Evolutionary conservation across 2,329 filamentous ascomycete species (phyloP).

Genomic region (Paraphoma chrysanthemicola): DNA sequence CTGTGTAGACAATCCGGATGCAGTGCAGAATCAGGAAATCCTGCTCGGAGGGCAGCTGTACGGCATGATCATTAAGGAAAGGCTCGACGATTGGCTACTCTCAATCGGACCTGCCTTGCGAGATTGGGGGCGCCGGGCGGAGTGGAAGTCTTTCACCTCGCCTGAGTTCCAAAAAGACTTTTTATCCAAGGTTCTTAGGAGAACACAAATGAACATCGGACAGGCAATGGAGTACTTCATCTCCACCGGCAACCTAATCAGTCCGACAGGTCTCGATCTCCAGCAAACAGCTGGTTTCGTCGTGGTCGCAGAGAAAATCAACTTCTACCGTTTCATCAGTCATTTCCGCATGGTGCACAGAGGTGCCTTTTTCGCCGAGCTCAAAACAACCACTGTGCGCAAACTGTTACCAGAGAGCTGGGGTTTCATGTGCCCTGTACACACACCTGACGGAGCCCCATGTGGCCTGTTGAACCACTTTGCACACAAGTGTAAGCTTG

Average conservation of each 20-base stretch:
- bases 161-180: conserved; percentile 81
- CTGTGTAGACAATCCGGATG: conserved; percentile 92
- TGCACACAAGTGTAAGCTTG: conserved; percentile 91
- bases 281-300: conserved; percentile 96
- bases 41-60: conserved; percentile 92
- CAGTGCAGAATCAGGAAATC: conserved; percentile 94
- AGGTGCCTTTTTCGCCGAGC: conserved; percentile 97
- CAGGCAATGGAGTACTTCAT: conserved; percentile 92
- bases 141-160: conserved; percentile 70
- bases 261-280: conserved; percentile 88
- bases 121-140: conserved; percentile 63
- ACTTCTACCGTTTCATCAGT: conserved; percentile 97
- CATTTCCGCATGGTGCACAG: conserved; percentile 99
- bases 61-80: conserved; percentile 94
- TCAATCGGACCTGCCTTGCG: conserved; percentile 62
- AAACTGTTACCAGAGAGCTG: conserved; percentile 96
- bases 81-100: conserved; percentile 87
- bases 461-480: conserved; percentile 96
- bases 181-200: conserved; percentile 75
- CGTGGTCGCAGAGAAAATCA: conserved; percentile 97
- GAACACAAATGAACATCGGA: conserved; percentile 87
- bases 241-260: conserved; percentile 92
- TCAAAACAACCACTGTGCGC: conserved; percentile 96
- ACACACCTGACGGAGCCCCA: conserved; percentile 94
- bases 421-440: conserved; percentile 97